Base-by-base conservation (phyloP, 2,329 filamentous ascomycete genomes). In the Knoxdaviesia capensis region DNA sequence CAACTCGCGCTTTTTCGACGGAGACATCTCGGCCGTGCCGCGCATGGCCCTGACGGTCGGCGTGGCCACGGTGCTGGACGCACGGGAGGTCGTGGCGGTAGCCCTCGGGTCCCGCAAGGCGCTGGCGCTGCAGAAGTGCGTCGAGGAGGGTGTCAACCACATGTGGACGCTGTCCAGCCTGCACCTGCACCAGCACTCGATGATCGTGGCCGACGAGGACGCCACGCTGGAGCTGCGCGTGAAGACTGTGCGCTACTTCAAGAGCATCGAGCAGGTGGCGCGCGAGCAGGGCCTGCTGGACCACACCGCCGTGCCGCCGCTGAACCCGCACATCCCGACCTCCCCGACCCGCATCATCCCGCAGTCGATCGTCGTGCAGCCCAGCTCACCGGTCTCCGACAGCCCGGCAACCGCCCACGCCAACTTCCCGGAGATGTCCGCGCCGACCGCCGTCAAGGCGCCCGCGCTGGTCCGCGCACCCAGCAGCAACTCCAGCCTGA, bases 161-260 rank as follows among this genome's bases (percentile, higher is more conserved):
- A 88, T 88, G 80, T 92, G 84, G 83, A 88, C 84, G 1, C 68
- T 90, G 6, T 88, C 82, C 6, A 76, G 74, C 43, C 65, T 92
- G 36, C 84, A 92, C 56, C 63, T 88, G 47, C 84, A 90, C 56
- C 78, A 75, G 4, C 79, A 87, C 52, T 77, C 83, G 42, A 75
- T 90, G 66, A 76, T 90, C 49, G 81, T 88, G 7, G 81, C 80
- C 38, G 84, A 92, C 52, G 81, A 88, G 51, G 82, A 88, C 53
- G 77, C 78, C 10, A 83, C 78, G 1, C 61, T 80, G 9, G 77
- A 82, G 56, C 62, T 83, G 41, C 76, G 77, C 54, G 77, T 82
- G 47, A 82, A 82, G 63, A 82, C 78, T 0, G 78, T 82, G 35
- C 48, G 75, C 62, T 81, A 81, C 56, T 81, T 81, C 57, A 80